Conservation (phyloP, 1,284 basidiomycete species). For the Phenoliferia sp. region DNA sequence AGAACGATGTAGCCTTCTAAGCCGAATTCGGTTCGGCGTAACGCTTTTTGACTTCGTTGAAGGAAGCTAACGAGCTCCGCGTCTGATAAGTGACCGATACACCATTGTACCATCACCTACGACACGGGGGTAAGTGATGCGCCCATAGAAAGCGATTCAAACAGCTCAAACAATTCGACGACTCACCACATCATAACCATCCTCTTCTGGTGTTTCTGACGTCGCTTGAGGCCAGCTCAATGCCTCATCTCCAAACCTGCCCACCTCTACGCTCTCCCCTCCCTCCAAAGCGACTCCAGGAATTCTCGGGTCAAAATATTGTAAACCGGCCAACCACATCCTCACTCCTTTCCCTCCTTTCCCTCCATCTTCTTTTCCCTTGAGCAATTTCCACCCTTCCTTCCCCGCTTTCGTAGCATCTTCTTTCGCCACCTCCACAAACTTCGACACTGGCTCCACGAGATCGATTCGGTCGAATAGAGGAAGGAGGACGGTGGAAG, state of each 20-base stretch:
- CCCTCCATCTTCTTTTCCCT: constrained; percentile 23
- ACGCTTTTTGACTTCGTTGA: constrained; percentile 54
- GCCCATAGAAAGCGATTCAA: too few species aligned
- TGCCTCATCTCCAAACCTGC: constrained; percentile 37
- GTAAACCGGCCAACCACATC: constrained; percentile 69
- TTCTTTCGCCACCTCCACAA: constrained; percentile 61
- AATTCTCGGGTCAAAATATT: constrained; percentile 66
- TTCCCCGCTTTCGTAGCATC: constrained; percentile 46
- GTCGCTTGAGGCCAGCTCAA: constrained; percentile 42
- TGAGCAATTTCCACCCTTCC: constrained; percentile 58
- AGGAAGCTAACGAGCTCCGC: constrained; percentile 72
- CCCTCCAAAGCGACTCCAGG: constrained; percentile 44
- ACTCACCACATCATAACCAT: constrained; percentile 58
- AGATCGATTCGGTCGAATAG: constrained; percentile 79
- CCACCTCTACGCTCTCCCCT: constrained; percentile 9
- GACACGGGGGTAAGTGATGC: too few species aligned
- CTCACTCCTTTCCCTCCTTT: constrained; percentile 86
- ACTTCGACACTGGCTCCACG: constrained; percentile 74
- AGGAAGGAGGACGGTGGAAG: constrained; percentile 73
- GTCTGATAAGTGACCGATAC: constrained; percentile 69
- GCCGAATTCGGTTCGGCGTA: constrained; percentile 47
- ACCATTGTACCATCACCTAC: constrained; percentile 88
- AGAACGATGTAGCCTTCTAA: constrained; percentile 58
- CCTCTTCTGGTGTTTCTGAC: constrained; percentile 31
- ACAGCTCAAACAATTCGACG: too few species aligned